Base-by-base conservation (phyloP, 768 basidiomycete genomes). In the Xerocomus spinulosus region DNA sequence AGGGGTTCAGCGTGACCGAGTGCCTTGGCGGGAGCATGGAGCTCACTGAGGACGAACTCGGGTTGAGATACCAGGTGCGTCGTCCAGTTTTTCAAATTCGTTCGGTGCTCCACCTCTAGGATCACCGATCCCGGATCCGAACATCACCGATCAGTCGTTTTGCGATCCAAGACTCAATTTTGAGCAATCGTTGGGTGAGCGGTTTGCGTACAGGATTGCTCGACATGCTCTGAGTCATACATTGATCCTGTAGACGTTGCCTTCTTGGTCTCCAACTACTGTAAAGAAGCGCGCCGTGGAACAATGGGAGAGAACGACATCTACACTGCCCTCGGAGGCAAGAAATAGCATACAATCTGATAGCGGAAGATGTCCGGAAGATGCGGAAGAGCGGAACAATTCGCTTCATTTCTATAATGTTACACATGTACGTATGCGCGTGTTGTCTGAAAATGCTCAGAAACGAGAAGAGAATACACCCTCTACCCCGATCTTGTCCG, bases 21-120 rank as follows among this genome's bases (percentile, higher is more conserved):
- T 97, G 94, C 61, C 73, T 94, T 9, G 96, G 96, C 5, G 96
- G 95, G 1, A 95, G 91, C 55, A 98, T 97, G 94, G 86, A 90
- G 61, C 71, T 97, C 30, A 79, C 75, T 38, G 95, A 97, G 64
- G 87, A 93, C 54, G 77, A 96, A 64, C 76, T 99, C 14, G 85
- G 81, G n/a, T 70, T 94, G 65, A 76, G 94, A 55, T 99, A 98
- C 64, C 86, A 95, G 72, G 84, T 87, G 12, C 15, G 75, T 49
- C 10, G 0, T 45, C 6, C 26, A 28, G 6, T 10, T 28, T 10
- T 10, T 10, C 26, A 10, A 10, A 28, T 28, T 5, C 10, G 10
- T 40, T 50, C 36, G 3, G 23, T 24, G 14, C 38, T 23, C 23
- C 26, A 10, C 26, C 5, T 37, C 30, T 25, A 29, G 25, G 15